Evolutionary conservation across 345 rosid species (phyloP).

Genomic region (Salix purpurea): DNA sequence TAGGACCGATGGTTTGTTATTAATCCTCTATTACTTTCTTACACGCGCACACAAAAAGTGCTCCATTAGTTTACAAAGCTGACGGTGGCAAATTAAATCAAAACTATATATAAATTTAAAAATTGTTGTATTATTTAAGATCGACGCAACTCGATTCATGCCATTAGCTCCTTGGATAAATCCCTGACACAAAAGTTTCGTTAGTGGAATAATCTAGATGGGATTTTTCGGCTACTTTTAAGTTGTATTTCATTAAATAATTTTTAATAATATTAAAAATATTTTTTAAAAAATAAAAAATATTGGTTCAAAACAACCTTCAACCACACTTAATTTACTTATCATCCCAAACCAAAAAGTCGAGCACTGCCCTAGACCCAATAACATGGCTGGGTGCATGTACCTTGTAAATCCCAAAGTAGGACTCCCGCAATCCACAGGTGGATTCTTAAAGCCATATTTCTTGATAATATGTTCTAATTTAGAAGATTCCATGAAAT

Average conservation of each 20-base stretch:
- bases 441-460: background rate
- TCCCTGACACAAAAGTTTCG: background rate
- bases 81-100: background rate
- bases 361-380: too few relatives aligned
- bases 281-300: too few relatives aligned
- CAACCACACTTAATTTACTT: too few relatives aligned
- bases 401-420: too few relatives aligned
- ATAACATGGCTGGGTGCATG: too few relatives aligned
- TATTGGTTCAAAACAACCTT: too few relatives aligned
- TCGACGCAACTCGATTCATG: background rate
- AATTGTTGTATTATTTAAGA: too few relatives aligned
- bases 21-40: too few relatives aligned
- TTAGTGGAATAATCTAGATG: background rate
- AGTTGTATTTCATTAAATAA: too few relatives aligned
- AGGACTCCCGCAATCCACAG: background rate
- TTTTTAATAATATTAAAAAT: too few relatives aligned
- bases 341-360: too few relatives aligned
- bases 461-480: background rate
- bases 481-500: constrained; percentile 25
- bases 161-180: background rate
- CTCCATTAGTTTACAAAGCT: background rate
- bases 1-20: background rate
- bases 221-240: background rate
- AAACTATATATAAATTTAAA: background rate
- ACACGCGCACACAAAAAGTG: too few relatives aligned